Percentiles rank a stretch among this genome's conserved stretches.
Conservation (phyloP, 495 filamentous ascomycete species). For the Neurospora sp. region DNA sequence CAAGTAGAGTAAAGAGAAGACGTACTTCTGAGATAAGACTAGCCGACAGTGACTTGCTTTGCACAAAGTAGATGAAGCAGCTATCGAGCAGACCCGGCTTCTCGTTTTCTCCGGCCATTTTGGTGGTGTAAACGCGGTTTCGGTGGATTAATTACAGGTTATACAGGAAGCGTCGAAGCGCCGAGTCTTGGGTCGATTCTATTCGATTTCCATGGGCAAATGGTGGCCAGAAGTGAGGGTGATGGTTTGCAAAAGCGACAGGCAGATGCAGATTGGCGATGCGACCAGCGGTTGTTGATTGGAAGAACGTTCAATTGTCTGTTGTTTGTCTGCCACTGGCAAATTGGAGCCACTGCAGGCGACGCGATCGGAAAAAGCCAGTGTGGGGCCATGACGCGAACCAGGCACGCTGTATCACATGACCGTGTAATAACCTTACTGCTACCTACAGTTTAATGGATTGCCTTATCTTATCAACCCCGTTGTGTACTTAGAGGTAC, state of each 20-base stretch:
- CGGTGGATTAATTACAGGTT: neutral
- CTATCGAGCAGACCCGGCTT: constrained; percentile 23
- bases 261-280: neutral
- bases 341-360: neutral
- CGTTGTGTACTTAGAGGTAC: too few relatives aligned
- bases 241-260: neutral
- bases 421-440: constrained; percentile 1
- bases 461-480: neutral
- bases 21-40: constrained; percentile 36
- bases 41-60: constrained; percentile 32
- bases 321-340: neutral
- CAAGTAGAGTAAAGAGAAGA: neutral
- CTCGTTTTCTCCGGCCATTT: constrained; percentile 28
- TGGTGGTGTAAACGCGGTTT: constrained; percentile 3
- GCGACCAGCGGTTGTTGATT: neutral
- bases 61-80: constrained; percentile 36
- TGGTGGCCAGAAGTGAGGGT: neutral
- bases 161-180: neutral
- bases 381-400: constrained; percentile 17
- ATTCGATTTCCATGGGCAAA: constrained; percentile 10
- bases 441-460: neutral
- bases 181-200: neutral
- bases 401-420: constrained; percentile 19
- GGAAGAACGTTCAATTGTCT: neutral
- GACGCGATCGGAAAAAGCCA: constrained; percentile 16